Evolutionary conservation across 2,329 filamentous ascomycete species (phyloP).

Genomic region (Penicillium sp.): DNA sequence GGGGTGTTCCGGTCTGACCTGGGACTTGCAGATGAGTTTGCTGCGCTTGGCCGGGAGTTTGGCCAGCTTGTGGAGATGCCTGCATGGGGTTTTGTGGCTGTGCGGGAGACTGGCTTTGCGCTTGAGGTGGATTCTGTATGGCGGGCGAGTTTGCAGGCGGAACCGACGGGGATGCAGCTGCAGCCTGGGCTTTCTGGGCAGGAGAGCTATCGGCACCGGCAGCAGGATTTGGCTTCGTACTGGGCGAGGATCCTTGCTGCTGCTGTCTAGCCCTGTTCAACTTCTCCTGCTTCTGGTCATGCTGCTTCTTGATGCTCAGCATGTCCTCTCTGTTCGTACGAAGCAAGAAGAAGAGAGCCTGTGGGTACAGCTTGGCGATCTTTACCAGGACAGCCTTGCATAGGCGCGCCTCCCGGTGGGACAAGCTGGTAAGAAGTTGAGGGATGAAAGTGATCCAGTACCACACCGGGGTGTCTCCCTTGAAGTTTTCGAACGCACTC

Average conservation of each 20-base stretch:
- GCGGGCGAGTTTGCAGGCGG: conserved; percentile 27
- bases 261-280: conserved; percentile 63
- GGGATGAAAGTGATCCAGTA: conserved; percentile 99
- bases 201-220: conserved; percentile 46
- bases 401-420: conserved; percentile 84
- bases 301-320: conserved; percentile 83
- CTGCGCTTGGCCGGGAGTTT: conserved; percentile 25
- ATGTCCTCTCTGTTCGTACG: conserved; percentile 93
- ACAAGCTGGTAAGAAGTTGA: conserved; percentile 86
- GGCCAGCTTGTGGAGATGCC: conserved; percentile 22
- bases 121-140: conserved; percentile 26
- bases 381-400: conserved; percentile 84
- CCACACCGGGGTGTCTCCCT: conserved; percentile 96
- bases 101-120: conserved; percentile 24
- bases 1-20: conserved; percentile 26
- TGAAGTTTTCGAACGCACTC: conserved; percentile 89
- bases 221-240: conserved; percentile 40
- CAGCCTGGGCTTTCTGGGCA: conserved; percentile 49
- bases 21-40: conserved; percentile 29
- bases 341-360: conserved; percentile 93
- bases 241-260: conserved; percentile 41
- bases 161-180: conserved; percentile 35
- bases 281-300: conserved; percentile 64
- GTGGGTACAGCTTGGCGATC: conserved; percentile 93
- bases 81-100: conserved; percentile 23